Conservation (phyloP, 441 rosid species). For the Pelargonium cotyledonis region DNA sequence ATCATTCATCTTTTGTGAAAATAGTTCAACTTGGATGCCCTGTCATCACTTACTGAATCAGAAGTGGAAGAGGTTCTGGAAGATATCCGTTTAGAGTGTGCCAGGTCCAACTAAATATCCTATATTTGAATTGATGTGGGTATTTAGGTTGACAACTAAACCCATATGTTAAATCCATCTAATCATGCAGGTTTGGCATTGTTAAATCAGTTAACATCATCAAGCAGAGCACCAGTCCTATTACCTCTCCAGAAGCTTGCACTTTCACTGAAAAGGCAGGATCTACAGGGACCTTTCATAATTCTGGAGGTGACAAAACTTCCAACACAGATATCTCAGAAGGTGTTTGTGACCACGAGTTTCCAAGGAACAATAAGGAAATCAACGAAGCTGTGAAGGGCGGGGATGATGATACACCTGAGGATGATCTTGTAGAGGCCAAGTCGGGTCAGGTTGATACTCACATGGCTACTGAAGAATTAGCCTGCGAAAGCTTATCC, state of each 20-base stretch:
- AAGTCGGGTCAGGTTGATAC: slow-evolving; percentile 20
- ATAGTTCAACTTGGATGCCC: slow-evolving; percentile 52
- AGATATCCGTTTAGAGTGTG: slow-evolving; percentile 80
- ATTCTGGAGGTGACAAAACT: slow-evolving; percentile 19
- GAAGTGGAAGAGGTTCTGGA: slow-evolving; percentile 80
- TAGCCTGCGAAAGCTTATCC: slow-evolving; percentile 6
- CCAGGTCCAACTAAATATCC: slow-evolving; percentile 46
- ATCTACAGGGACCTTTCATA: slow-evolving; percentile 20
- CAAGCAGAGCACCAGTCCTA: slow-evolving; percentile 29
- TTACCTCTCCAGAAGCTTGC: slow-evolving; percentile 22
- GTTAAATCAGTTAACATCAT: slow-evolving; percentile 65
- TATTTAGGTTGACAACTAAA: slow-evolving; percentile 9
- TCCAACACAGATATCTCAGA: slow-evolving; percentile 20
- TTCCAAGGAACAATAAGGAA: slow-evolving; percentile 12
- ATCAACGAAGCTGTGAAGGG: slow-evolving; percentile 19
- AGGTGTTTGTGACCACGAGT: slow-evolving; percentile 17
- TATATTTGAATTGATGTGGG: slow-evolving; percentile 16
- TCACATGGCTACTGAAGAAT: slow-evolving; percentile 18
- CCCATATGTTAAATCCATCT: slow-evolving; percentile 8
- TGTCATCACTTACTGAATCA: slow-evolving; percentile 40
- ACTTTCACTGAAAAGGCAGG: slow-evolving; percentile 19
- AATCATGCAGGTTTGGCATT: slow-evolving; percentile 78
- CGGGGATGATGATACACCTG: slow-evolving; percentile 25
- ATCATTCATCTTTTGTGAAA: slow-evolving; percentile 18
- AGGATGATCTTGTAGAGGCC: slow-evolving; percentile 22